Base-by-base conservation (phyloP, 108 stramenopile species). In the Cylindrotheca fusiformis region DNA sequence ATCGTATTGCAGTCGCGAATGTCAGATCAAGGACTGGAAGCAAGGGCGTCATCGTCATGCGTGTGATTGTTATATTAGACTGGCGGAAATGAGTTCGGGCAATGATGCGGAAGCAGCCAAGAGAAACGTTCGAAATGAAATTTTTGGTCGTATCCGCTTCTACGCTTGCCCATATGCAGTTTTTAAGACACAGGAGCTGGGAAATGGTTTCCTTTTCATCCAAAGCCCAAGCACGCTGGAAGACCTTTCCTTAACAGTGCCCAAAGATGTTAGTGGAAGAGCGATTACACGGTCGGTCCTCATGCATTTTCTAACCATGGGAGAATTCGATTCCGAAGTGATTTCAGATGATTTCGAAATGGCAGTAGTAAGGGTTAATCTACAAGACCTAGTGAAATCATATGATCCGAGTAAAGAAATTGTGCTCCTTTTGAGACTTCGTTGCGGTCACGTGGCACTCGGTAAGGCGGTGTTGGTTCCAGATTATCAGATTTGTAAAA, bases 261-360 rank as follows among this genome's bases (percentile, higher is more conserved):
- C 67, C 52, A 58, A 80, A 64, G 65, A 81, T 47, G 23, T 22
- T 10, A 53, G 30, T 36, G 74, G 74, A 28, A 56, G 26, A 4
- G 24, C 55, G 5, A 47, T 61, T 21, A 41, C 48, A 22, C 67
- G 92, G 60, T 73, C 86, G 4, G 67, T 93, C 5, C 36, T 90
- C 32, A 55, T 93, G 68, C 86, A 93, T 60, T 93, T 79, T 75
- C 63, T 93, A 58, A 86, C 92, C 1, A 52, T 90, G 69, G 87
- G 83, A 31, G 92, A 93, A 60, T 93, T 71, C 48, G 88, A 88
- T 55, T 58, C 79, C 25, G 92, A 93, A 60, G 83, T 93, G 0
- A 89, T 88, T 56, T 74, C 77, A 51, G 88, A 93, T 62, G 92
- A 93, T 62, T 93, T 93, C 81, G 92, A 93, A 76, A 59, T 93